Evolutionary conservation across 768 basidiomycete genomes (phyloP), one percentile per base, ranked within the genome.

Genomic region (Tephrocybe sp.): DNA sequence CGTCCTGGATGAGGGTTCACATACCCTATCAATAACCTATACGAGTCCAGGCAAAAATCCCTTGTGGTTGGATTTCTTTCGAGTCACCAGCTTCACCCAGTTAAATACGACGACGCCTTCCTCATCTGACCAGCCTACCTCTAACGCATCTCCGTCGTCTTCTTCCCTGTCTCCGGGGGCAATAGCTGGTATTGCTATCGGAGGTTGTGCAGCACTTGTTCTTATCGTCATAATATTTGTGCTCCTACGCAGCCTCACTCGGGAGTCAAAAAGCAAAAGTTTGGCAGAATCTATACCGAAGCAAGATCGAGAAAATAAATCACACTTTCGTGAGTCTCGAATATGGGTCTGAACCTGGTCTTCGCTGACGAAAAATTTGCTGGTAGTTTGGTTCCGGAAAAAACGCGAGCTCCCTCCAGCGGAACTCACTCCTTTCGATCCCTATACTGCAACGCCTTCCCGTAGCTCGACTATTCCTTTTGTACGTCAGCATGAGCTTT

Each of bases 41-140:
- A 40, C 19, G 13, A 30, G 19, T 30, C 28, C 42, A 9, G 37
- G 22, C 25, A 49, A 45, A 34, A 46, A 45, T 35, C 24, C 42
- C 8, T 21, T 53, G 9, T 53, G 43, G 47, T 36, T 53, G 12
- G 52, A 53, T 31, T 53, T 39, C 25, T 32, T 49, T 34, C 18
- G 31, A 32, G 43, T 44, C 7, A 44, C 16, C 16, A 6, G 18
- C n/a, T n/a, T n/a, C 6, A 37, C 28, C 1, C 18, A 26, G 21
- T 39, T 26, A 9, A 41, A 13, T 26, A 25, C 36, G 19, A 28
- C 44, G 22, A 37, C 6, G 6, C 18, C 49, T n/a, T 13, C 24
- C 13, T 46, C 50, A 2, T 32, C 38, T 13, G 5, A 4, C 8
- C 36, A 34, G 24, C 46, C 30, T 11, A 28, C 11, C 30, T 6